Evolutionary conservation across 2,329 filamentous ascomycete species (phyloP).

Genomic region (Mycosphaerella sp.): DNA sequence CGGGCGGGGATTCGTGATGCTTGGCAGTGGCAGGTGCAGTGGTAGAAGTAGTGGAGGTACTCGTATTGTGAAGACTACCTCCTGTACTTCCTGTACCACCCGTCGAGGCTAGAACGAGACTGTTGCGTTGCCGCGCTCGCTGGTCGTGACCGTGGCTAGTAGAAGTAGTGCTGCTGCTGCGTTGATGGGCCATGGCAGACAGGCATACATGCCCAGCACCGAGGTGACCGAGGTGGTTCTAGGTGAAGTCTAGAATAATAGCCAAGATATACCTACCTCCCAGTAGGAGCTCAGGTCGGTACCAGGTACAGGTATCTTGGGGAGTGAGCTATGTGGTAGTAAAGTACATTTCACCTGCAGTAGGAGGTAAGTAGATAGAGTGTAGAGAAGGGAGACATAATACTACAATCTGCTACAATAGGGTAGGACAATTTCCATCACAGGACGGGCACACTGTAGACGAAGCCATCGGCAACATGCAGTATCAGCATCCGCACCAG

Average conservation of each 20-base stretch:
- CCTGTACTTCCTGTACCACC: no score
- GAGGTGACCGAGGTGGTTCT: no score
- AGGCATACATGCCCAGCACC: not conserved
- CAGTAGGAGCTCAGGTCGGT: no score
- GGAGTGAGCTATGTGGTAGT: no score
- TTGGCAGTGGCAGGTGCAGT: not conserved
- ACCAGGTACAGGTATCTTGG: no score
- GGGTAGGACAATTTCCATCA: not conserved
- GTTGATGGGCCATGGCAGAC: not conserved
- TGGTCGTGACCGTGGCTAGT: not conserved
- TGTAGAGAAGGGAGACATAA: no score
- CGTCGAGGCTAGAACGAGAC: not conserved
- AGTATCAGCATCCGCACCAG: not conserved
- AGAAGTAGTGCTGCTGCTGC: not conserved
- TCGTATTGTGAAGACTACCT: no score
- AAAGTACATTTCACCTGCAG: no score
- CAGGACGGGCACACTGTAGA: not conserved
- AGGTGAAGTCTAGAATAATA: no score
- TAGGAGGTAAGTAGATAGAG: no score
- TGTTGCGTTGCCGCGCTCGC: not conserved
- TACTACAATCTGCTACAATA: no score
- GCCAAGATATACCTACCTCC: no score
- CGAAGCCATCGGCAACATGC: not conserved
- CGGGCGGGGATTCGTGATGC: slow-evolving; percentile 7
- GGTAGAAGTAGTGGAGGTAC: not conserved